phyloP scores from a whole-genome alignment of 2,329 filamentous ascomycete species.

The Corniculantispora saksenae region DNA sequence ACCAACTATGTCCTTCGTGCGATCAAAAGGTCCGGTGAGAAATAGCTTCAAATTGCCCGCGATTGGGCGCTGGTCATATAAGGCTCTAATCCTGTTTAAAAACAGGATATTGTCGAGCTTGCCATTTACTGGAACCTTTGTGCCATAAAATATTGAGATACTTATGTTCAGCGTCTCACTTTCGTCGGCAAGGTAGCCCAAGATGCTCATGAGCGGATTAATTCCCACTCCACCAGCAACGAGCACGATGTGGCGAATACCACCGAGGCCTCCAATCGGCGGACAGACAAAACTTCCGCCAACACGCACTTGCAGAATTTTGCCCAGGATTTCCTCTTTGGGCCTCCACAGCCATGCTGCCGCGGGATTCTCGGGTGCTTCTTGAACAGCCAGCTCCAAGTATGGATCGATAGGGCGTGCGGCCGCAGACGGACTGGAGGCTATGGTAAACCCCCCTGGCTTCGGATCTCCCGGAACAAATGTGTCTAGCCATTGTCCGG shows the following conservation, averaged over 20 bases:
- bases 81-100: constrained; percentile 44
- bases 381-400: constrained; percentile 78
- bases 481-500: constrained; percentile 88
- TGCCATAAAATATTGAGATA: constrained; percentile 66
- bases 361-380: constrained; percentile 68
- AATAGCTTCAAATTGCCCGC: constrained; percentile 49
- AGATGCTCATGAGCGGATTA: constrained; percentile 77
- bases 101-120: constrained; percentile 48
- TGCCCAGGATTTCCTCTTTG: constrained; percentile 54
- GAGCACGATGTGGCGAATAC: constrained; percentile 65
- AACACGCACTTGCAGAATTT: constrained; percentile 65
- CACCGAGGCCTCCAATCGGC: constrained; percentile 50
- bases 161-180: constrained; percentile 35
- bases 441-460: constrained; percentile 86
- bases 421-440: constrained; percentile 67
- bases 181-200: constrained; percentile 56
- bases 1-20: not conserved
- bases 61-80: constrained; percentile 42
- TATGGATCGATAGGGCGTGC: constrained; percentile 41
- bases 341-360: constrained; percentile 76
- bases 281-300: constrained; percentile 84
- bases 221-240: constrained; percentile 82
- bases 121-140: constrained; percentile 36
- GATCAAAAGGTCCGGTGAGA: constrained; percentile 38
- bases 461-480: constrained; percentile 68